Conservation (phyloP, 2,329 filamentous ascomycete genomes). For the Botrytis tulipae region DNA sequence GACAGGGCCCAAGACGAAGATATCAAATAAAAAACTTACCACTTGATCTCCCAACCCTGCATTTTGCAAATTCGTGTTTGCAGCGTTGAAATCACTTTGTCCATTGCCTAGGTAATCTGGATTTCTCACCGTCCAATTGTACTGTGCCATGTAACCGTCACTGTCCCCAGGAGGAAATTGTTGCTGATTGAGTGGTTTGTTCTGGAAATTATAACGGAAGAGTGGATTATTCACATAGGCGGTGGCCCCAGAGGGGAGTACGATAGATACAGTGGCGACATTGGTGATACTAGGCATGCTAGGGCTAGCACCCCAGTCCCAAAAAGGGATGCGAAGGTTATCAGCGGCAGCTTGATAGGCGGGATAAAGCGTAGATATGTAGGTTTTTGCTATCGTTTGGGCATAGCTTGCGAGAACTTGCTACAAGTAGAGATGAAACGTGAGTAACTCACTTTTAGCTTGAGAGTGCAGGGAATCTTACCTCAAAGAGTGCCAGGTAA, state of each 20-base stretch:
- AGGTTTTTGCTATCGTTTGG: constrained; percentile 44
- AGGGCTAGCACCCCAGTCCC: constrained; percentile 48
- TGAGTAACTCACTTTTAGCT: constrained; percentile 3
- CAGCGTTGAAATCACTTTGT: constrained; percentile 25
- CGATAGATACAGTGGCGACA: constrained; percentile 38
- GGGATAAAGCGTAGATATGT: constrained; percentile 41
- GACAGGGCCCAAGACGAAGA: not conserved
- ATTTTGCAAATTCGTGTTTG: constrained; percentile 27
- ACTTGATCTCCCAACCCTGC: constrained; percentile 29
- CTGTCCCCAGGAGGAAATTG: constrained; percentile 40
- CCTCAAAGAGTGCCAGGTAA: constrained; percentile 55
- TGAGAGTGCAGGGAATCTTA: constrained; percentile 33
- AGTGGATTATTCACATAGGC: constrained; percentile 50
- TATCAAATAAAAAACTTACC: not conserved
- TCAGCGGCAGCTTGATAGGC: constrained; percentile 46
- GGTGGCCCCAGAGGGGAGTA: constrained; percentile 28
- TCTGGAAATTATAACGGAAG: constrained; percentile 50
- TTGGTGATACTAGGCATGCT: constrained; percentile 43
- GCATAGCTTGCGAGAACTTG: constrained; percentile 52
- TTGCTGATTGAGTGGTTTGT: constrained; percentile 38
- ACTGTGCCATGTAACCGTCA: constrained; percentile 36
- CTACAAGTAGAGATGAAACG: constrained; percentile 37
- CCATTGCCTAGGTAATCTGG: constrained; percentile 20
- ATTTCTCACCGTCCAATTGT: constrained; percentile 40
- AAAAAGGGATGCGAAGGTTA: constrained; percentile 48